Conservation (phyloP, 1,139 yeast species). For the Debaryomyces subglobosus region DNA sequence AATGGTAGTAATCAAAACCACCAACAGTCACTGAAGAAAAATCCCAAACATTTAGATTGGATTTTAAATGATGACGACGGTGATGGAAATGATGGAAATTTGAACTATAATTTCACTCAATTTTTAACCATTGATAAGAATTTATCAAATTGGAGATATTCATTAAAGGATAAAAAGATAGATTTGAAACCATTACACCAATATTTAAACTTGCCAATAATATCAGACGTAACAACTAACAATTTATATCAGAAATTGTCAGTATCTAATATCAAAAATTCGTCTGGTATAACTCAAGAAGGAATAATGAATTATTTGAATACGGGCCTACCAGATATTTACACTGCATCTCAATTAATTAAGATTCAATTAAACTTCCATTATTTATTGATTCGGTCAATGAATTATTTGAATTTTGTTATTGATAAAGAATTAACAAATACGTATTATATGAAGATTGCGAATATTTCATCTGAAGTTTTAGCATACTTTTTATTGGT, state of each 20-base stretch:
- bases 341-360: constrained; percentile 44
- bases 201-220: constrained; percentile 39
- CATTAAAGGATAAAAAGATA: constrained; percentile 35
- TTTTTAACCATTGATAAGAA: constrained; percentile 49
- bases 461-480: constrained; percentile 43
- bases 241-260: constrained; percentile 39
- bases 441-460: constrained; percentile 39
- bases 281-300: constrained; percentile 32
- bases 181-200: constrained; percentile 34
- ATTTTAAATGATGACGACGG: constrained; percentile 53
- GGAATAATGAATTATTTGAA: constrained; percentile 33
- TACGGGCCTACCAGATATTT: constrained; percentile 43
- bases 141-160: constrained; percentile 46
- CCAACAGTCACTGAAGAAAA: constrained; percentile 23
- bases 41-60: constrained; percentile 46
- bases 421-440: constrained; percentile 48
- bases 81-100: constrained; percentile 54
- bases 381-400: constrained; percentile 45
- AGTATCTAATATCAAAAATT: constrained; percentile 16
- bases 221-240: constrained; percentile 26
- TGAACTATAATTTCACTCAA: constrained; percentile 50
- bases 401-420: constrained; percentile 50
- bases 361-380: constrained; percentile 51
- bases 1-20: constrained; percentile 26
- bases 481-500: constrained; percentile 43